Conservation (phyloP, 1,284 basidiomycete species). For the Ustilago crameri region DNA sequence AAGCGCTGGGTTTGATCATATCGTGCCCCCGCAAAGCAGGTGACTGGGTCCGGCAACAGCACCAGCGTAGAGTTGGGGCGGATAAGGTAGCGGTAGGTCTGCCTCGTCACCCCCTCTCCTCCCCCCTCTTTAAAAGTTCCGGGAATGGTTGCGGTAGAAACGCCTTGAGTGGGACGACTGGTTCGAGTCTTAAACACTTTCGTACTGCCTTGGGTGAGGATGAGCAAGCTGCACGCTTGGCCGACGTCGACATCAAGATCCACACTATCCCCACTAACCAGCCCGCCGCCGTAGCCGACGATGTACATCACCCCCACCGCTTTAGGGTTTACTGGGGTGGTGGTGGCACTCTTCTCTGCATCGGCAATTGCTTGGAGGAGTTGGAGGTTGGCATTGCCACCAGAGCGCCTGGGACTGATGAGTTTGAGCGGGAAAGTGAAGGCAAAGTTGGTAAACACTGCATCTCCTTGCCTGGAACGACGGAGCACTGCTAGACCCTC, state of each 20-base stretch:
- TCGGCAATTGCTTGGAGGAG: neutral
- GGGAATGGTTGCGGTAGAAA: slow-evolving; percentile 14
- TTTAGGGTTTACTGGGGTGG: slow-evolving; percentile 31
- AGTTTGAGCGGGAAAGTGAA: slow-evolving; percentile 92
- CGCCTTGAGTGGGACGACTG: slow-evolving; percentile 7
- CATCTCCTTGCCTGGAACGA: neutral
- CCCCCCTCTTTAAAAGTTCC: neutral
- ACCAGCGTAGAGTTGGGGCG: slow-evolving; percentile 54
- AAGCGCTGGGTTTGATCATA: slow-evolving; percentile 63
- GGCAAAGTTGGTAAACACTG: slow-evolving; percentile 77
- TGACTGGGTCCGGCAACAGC: slow-evolving; percentile 63
- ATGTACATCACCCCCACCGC: slow-evolving; percentile 80
- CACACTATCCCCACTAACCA: slow-evolving; percentile 87
- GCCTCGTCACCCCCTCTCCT: slow-evolving; percentile 26
- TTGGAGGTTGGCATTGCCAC: slow-evolving; percentile 64
- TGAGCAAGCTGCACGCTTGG: slow-evolving; percentile 73
- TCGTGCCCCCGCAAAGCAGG: slow-evolving; percentile 55
- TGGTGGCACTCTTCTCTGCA: too few species aligned
- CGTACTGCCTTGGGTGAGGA: slow-evolving; percentile 81
- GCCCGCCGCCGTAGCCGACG: slow-evolving; percentile 89
- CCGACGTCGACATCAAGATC: slow-evolving; percentile 76
- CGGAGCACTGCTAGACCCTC: slow-evolving; percentile 46
- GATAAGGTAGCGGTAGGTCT: slow-evolving; percentile 47
- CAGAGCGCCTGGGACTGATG: slow-evolving; percentile 75
- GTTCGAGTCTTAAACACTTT: slow-evolving; percentile 63